Evolutionary conservation across 345 rosid genomes (phyloP).

Genomic region (Anacardium occidentale): DNA sequence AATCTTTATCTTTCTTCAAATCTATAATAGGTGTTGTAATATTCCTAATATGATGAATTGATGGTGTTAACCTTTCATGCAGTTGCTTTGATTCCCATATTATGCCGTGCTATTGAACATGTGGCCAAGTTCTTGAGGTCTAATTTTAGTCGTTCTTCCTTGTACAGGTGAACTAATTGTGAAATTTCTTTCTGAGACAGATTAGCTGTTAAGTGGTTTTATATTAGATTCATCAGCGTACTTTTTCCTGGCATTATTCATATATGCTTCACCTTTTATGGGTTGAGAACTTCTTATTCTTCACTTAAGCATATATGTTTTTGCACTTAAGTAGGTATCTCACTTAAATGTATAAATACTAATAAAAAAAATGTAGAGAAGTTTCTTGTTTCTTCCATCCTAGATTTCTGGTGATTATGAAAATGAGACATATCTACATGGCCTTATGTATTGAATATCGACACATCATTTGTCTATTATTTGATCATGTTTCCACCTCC

Average conservation of each 20-base stretch:
- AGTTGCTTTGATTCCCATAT: slow-evolving; percentile 92
- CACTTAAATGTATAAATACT: too few relatives aligned
- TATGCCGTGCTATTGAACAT: slow-evolving; percentile 76
- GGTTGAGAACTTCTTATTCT: not conserved
- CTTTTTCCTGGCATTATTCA: not conserved
- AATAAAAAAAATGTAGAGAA: too few relatives aligned
- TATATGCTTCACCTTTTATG: not conserved
- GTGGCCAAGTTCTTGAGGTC: slow-evolving; percentile 88
- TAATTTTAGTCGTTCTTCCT: slow-evolving; percentile 74
- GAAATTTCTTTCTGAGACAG: not conserved
- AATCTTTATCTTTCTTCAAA: not conserved
- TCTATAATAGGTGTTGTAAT: not conserved
- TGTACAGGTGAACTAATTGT: slow-evolving; percentile 60
- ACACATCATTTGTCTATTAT: too few relatives aligned
- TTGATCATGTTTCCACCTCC: not conserved
- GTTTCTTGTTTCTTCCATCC: too few relatives aligned
- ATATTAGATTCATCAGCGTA: slow-evolving; percentile 3
- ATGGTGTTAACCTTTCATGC: slow-evolving; percentile 23
- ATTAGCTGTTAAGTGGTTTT: not conserved
- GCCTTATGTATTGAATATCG: too few relatives aligned
- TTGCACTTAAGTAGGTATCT: too few relatives aligned
- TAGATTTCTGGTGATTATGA: too few relatives aligned
- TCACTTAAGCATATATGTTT: not conserved
- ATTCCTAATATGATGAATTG: slow-evolving; percentile 10
- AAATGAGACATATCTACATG: too few relatives aligned